phyloP scores from a whole-genome alignment of 208 protist species.

The Trypanosoma caninum region DNA sequence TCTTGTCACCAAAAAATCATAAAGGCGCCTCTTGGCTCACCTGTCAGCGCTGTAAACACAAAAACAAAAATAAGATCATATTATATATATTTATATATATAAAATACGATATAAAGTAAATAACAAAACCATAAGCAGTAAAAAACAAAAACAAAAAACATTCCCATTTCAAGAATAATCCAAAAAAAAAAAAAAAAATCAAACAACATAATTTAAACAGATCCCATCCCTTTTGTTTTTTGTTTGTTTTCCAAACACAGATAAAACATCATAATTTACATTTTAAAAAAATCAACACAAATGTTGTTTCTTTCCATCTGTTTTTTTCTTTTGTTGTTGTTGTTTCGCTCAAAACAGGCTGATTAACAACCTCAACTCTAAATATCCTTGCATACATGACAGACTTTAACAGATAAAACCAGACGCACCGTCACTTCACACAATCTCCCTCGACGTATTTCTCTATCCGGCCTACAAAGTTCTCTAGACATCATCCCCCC shows the following conservation, averaged over 20 bases:
- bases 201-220: neutral
- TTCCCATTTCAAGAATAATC: neutral
- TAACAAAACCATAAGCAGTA: neutral
- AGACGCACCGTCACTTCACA: too few species aligned
- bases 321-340: neutral
- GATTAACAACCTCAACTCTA: too few species aligned
- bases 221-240: neutral
- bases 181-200: neutral
- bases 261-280: neutral
- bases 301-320: neutral
- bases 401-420: too few species aligned
- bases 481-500: neutral
- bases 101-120: neutral
- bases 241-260: neutral
- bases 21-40: too few species aligned
- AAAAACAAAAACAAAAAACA: neutral
- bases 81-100: neutral
- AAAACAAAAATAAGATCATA: too few species aligned
- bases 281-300: too few species aligned
- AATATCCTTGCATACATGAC: too few species aligned
- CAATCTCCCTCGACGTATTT: neutral
- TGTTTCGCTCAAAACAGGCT: too few species aligned
- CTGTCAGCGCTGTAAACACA: too few species aligned
- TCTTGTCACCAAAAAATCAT: too few species aligned
- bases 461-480: neutral